Percentiles rank a stretch among this genome's conserved stretches.
phyloP scores from a whole-genome alignment of 1,284 basidiomycete genomes.

The Microstroma glucosiphilum region DNA sequence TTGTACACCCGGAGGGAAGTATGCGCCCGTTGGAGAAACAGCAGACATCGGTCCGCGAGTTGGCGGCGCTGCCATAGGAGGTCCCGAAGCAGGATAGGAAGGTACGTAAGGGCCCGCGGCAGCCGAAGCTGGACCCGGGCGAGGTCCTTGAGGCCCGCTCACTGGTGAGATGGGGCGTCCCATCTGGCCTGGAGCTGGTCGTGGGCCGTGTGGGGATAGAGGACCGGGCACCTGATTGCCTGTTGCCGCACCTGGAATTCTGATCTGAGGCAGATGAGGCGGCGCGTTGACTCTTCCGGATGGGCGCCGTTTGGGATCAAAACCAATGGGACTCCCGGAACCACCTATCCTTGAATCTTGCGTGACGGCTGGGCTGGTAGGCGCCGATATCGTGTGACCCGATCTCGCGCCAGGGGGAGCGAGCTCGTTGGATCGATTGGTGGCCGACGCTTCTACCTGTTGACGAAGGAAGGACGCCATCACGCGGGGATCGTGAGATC shows the following conservation, averaged over 20 bases:
- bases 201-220: no score
- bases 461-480: constrained; percentile 36
- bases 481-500: constrained; percentile 10
- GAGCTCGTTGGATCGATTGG: not conserved
- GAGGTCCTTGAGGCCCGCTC: no score
- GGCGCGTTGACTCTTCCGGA: not conserved
- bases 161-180: no score
- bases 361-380: no score
- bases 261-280: not conserved
- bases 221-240: no score
- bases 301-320: no score
- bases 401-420: no score
- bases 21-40: not conserved
- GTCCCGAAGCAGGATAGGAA: not conserved
- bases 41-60: not conserved
- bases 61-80: constrained; percentile 6
- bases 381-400: no score
- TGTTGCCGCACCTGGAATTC: no score
- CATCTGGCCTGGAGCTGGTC: no score
- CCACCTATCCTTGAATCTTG: no score
- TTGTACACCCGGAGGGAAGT: constrained; percentile 4
- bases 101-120: constrained; percentile 3
- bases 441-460: constrained; percentile 26
- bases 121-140: constrained; percentile 1
- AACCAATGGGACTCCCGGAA: no score